These are phyloP conservation scores for Claviceps humidiphila DNA, from an alignment of 2,329 filamentous ascomycete species.

Conservation along the genomic window DNA sequence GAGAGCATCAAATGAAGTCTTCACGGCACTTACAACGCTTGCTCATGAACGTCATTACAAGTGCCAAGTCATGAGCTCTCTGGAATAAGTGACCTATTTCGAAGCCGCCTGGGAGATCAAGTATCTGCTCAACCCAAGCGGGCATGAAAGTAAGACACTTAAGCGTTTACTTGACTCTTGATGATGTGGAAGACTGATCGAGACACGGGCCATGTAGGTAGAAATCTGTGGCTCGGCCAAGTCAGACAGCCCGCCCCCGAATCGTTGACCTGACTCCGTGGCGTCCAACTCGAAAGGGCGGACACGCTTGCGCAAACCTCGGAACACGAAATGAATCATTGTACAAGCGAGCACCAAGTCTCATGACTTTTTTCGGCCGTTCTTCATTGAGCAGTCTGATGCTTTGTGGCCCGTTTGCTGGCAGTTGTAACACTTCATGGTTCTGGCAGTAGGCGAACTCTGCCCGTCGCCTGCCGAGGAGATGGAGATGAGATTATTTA, in stretches of 20 bases:
- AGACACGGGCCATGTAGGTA: not conserved
- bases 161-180: not conserved
- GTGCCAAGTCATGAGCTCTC: not conserved
- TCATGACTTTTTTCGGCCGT: slow-evolving; percentile 1
- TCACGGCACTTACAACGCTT: not conserved
- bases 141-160: not conserved
- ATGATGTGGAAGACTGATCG: not conserved
- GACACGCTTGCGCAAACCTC: not conserved
- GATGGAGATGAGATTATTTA: slow-evolving; percentile 50
- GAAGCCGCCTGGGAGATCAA: not conserved
- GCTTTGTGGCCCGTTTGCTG: slow-evolving; percentile 47
- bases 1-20: not conserved
- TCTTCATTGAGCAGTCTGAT: slow-evolving; percentile 35
- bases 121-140: not conserved
- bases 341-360: not conserved
- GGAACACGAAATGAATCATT: not conserved
- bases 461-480: slow-evolving; percentile 27
- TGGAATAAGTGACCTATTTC: not conserved
- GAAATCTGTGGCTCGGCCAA: not conserved
- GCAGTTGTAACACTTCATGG: slow-evolving; percentile 44
- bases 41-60: not conserved
- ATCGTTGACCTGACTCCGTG: not conserved
- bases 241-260: not conserved
- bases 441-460: slow-evolving; percentile 10
- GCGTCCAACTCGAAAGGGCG: not conserved